Conservation (phyloP, 768 basidiomycete genomes). For the Amanita rubescens region DNA sequence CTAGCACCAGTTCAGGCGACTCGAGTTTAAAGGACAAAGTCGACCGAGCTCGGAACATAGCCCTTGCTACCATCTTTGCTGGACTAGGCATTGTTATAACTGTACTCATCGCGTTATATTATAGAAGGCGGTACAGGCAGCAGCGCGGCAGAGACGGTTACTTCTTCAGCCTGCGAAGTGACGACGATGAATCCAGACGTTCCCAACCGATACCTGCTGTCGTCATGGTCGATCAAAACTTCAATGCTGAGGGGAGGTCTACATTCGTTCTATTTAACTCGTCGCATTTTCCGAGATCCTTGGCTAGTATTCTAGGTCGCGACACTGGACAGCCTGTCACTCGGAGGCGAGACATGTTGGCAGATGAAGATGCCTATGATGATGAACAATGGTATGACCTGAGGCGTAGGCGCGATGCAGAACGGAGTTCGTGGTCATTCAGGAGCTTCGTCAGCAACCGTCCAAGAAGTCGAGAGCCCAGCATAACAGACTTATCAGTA, state of each 20-base stretch:
- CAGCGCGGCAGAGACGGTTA: slow-evolving; percentile 7
- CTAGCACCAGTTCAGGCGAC: background rate
- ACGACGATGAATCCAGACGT: slow-evolving; percentile 27
- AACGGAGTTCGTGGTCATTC: slow-evolving; percentile 49
- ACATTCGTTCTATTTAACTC: slow-evolving; percentile 5
- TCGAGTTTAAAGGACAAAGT: background rate
- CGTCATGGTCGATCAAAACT: slow-evolving; percentile 14
- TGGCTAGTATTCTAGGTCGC: background rate
- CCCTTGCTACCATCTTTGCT: background rate
- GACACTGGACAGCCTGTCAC: slow-evolving; percentile 2
- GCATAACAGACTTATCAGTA: slow-evolving; percentile 21
- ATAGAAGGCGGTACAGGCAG: background rate
- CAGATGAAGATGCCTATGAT: slow-evolving; percentile 64
- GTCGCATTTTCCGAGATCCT: background rate
- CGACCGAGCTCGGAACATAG: background rate
- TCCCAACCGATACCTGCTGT: slow-evolving; percentile 29
- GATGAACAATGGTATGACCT: slow-evolving; percentile 34
- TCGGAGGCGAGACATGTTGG: slow-evolving; percentile 64
- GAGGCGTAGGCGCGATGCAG: slow-evolving; percentile 30
- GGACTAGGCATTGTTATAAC: background rate
- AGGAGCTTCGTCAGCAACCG: slow-evolving; percentile 35
- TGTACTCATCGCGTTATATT: background rate
- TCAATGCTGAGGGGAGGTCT: slow-evolving; percentile 9
- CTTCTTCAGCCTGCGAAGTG: slow-evolving; percentile 8
- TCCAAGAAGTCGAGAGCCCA: slow-evolving; percentile 33